These are phyloP conservation scores for Leccinum pseudoinsigne DNA, from an alignment of 1,284 basidiomycete species.

Conservation along the genomic window DNA sequence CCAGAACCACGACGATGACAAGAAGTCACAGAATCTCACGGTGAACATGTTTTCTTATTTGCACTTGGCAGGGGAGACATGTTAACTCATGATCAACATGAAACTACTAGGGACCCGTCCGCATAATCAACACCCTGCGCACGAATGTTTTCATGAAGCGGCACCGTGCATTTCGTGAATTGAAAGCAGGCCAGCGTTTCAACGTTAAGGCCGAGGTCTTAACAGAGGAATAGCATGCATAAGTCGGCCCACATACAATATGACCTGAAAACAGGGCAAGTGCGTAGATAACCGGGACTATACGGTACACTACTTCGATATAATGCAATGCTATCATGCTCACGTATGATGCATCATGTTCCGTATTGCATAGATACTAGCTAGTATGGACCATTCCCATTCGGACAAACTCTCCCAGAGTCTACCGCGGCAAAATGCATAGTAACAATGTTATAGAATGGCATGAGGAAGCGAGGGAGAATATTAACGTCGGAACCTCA, in stretches of 20 bases:
- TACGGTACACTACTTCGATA: background rate
- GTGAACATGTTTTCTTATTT: background rate
- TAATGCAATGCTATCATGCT: too few relatives aligned
- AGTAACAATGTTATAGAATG: too few relatives aligned
- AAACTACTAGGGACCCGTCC: background rate
- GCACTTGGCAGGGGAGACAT: background rate
- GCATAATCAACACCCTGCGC: background rate
- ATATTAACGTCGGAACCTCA: background rate
- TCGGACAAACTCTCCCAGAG: background rate
- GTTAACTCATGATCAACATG: background rate
- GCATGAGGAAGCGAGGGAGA: background rate
- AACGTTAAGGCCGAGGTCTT: background rate
- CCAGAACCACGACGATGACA: background rate
- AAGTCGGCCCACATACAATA: background rate
- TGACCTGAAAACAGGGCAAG: background rate
- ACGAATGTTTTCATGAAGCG: background rate
- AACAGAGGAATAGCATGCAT: background rate
- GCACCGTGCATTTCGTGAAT: background rate
- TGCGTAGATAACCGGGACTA: background rate
- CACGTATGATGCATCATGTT: background rate
- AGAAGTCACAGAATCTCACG: background rate
- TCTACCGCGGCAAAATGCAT: background rate
- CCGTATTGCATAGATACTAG: background rate
- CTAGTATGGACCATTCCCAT: background rate
- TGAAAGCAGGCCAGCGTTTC: background rate